Evolutionary conservation across 202 grass and related monocot genomes (phyloP), one percentile per base, ranked within the genome.

Genomic region (Miscanthus sacchariflorus): DNA sequence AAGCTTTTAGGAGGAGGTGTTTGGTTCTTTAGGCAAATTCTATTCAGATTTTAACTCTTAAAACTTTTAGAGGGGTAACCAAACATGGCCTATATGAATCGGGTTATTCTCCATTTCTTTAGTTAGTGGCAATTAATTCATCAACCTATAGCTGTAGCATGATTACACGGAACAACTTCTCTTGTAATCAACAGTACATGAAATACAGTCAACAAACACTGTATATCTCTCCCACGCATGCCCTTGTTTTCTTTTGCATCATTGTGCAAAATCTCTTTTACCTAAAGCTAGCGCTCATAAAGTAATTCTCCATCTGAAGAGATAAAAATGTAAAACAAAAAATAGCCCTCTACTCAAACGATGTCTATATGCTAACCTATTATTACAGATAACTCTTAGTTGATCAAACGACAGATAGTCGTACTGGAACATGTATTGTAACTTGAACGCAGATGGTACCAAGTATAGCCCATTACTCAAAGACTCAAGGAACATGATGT

Each of bases 151-250:
- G 7, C 0, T 21, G 54, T n/a, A 59, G 54, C 18, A 25, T 25
- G 35, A 27, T 17, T 70, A 1, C 9, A 33, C 21, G 24, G 78
- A 81, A 48, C 24, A 68, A 19, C 6, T 38, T 30, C 19, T 71
- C 63, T 7, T 19, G 24, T 5, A 15, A 49, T 18, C 25, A 28
- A 17, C 27, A 24, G 52, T 83, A 90, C 84, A 90, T 90, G 68
- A 90, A 90, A 86, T 90, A 86, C 66, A 90, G 54, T 83, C 42
- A 66, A 21, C 15, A 23, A 36, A 21, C 71, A 64, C 30, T 74
- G 12, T n/a, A 12, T 18, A 13, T 67, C 23, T 71, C 50, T 58
- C 52, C 54, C 54, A n/a, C 18, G 54, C 80, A 50, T 56, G 67
- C 13, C 28, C 13, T 68, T 35, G 6, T 23, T 25, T 1, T 65